Evolutionary conservation across 257 asterid species (phyloP).

Genomic region (Penstemon davidsonii): DNA sequence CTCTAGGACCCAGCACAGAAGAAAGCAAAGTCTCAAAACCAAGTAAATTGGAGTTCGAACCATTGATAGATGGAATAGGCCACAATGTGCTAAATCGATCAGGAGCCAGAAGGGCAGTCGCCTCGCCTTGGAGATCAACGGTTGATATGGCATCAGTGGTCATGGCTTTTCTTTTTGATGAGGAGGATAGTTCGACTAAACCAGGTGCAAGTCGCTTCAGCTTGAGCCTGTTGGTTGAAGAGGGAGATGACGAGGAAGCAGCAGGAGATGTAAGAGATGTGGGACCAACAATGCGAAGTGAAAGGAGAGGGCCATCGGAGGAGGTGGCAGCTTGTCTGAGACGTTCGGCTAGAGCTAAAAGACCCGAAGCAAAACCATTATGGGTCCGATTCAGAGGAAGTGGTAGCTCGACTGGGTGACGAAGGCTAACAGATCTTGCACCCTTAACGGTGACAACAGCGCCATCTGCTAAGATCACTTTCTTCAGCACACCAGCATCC

Average conservation of each 20-base stretch:
- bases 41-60: slow-evolving; percentile 62
- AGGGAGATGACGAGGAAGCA: slow-evolving; percentile 44
- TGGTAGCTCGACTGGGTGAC: slow-evolving; percentile 83
- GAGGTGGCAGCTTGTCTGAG: slow-evolving; percentile 62
- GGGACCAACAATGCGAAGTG: slow-evolving; percentile 92
- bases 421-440: slow-evolving; percentile 92
- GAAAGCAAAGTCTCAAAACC: slow-evolving; percentile 84
- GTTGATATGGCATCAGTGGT: slow-evolving; percentile 39
- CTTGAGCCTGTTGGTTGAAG: slow-evolving; percentile 66
- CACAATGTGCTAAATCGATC: slow-evolving; percentile 61
- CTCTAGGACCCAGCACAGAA: slow-evolving; percentile 72
- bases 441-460: slow-evolving; percentile 95
- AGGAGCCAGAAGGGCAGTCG: slow-evolving; percentile 63
- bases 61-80: slow-evolving; percentile 80
- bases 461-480: slow-evolving; percentile 87
- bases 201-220: slow-evolving; percentile 97
- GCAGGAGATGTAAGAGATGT: slow-evolving; percentile 83
- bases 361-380: slow-evolving; percentile 73
- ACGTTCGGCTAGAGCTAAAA: slow-evolving; percentile 71
- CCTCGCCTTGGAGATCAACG: slow-evolving; percentile 65
- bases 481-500: slow-evolving; percentile 81
- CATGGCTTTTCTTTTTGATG: slow-evolving; percentile 51
- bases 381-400: slow-evolving; percentile 73
- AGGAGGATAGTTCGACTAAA: slow-evolving; percentile 85
- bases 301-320: slow-evolving; percentile 53